Percentiles rank a stretch among this genome's conserved stretches.
phyloP scores from a whole-genome alignment of 345 rosid species.

The Cochlearia excelsa region DNA sequence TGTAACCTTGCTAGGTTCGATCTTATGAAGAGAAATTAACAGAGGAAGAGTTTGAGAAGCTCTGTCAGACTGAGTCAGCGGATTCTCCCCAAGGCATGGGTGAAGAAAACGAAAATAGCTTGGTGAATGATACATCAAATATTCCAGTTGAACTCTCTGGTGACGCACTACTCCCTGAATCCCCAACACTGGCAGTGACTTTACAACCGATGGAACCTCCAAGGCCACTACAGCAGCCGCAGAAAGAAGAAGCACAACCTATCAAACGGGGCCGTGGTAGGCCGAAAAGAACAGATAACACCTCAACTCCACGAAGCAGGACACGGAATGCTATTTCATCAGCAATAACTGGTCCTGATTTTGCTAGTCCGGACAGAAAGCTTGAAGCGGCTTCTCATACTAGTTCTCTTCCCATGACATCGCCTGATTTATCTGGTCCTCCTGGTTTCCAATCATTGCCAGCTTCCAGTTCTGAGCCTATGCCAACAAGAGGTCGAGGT shows the following conservation, averaged over 20 bases:
- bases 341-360: slow-evolving; percentile 31
- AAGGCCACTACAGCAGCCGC: slow-evolving; percentile 30
- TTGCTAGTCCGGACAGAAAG: slow-evolving; percentile 31
- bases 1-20: slow-evolving; percentile 54
- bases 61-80: slow-evolving; percentile 81
- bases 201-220: slow-evolving; percentile 16
- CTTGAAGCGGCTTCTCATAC: slow-evolving; percentile 29
- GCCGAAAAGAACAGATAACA: slow-evolving; percentile 68
- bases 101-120: slow-evolving; percentile 43
- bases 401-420: slow-evolving; percentile 23
- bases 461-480: slow-evolving; percentile 26
- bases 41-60: slow-evolving; percentile 89
- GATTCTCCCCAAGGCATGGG: slow-evolving; percentile 61
- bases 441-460: slow-evolving; percentile 39
- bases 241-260: slow-evolving; percentile 65
- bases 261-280: slow-evolving; percentile 92
- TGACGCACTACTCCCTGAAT: slow-evolving; percentile 7
- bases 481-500: slow-evolving; percentile 40
- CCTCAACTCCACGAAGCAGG: slow-evolving; percentile 39
- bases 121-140: slow-evolving; percentile 40
- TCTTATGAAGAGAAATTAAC: slow-evolving; percentile 93
- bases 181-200: slow-evolving; percentile 22
- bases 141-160: slow-evolving; percentile 20
- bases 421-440: slow-evolving; percentile 33
- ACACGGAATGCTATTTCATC: slow-evolving; percentile 37